These are phyloP conservation scores for Suillus ampliporus DNA, from an alignment of 768 basidiomycete genomes.

Conservation along the genomic window DNA sequence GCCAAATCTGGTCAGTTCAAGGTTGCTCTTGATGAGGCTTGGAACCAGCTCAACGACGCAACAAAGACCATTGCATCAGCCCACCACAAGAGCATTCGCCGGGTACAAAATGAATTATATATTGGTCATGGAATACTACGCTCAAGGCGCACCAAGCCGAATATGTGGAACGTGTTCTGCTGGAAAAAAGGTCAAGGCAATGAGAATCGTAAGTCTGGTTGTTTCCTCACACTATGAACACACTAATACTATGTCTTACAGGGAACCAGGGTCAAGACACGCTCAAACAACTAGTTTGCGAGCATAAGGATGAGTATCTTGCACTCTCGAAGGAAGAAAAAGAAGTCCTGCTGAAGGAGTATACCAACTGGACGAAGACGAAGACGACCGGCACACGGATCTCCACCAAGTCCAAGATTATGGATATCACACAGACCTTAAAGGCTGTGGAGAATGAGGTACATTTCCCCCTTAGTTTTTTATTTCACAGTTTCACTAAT, in stretches of 20 bases:
- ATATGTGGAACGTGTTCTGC: slow-evolving; percentile 13
- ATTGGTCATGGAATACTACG: background rate
- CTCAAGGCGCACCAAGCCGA: slow-evolving; percentile 1
- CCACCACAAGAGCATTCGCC: slow-evolving; percentile 7
- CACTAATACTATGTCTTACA: too few relatives aligned
- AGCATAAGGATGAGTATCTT: background rate
- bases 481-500: too few relatives aligned
- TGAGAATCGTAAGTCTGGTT: background rate
- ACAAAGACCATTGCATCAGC: slow-evolving; percentile 6
- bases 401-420: slow-evolving; percentile 14
- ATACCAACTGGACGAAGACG: background rate
- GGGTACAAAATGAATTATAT: background rate
- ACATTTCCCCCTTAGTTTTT: too few relatives aligned
- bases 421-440: slow-evolving; percentile 13
- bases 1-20: background rate
- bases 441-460: slow-evolving; percentile 15
- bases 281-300: background rate
- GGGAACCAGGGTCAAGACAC: too few relatives aligned
- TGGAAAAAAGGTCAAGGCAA: slow-evolving; percentile 11
- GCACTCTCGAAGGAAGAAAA: background rate
- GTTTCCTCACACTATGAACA: too few relatives aligned
- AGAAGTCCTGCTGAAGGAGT: background rate
- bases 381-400: background rate
- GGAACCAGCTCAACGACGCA: slow-evolving; percentile 10
- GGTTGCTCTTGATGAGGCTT: slow-evolving; percentile 10